Base-by-base conservation (phyloP, 345 rosid species). In the Eucalyptus grandis region DNA sequence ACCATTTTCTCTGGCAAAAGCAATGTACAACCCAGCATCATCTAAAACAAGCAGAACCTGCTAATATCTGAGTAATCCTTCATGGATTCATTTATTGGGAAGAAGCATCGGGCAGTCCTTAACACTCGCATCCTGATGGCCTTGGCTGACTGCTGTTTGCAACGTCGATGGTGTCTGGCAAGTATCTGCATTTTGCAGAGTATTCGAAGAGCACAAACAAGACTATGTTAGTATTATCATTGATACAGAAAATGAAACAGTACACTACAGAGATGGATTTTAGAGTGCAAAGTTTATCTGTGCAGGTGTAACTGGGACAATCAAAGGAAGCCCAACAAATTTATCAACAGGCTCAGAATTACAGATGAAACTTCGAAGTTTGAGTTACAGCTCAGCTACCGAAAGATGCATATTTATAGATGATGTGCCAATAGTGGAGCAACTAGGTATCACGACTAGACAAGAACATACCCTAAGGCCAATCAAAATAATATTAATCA, bases 111-210 rank as follows among this genome's bases (percentile, higher is more conserved):
- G 19, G 62, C 88, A 34, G 46, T 34, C 92, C 95, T 77, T 77
- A 77, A 77, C 83, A 77, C 83, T 77, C 83, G 30, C 97, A 95
- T 91, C 95, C 96, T 26, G 90, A 89, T 80, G 96, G 95, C 92
- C 95, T 93, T 80, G 92, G 95, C 89, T 92, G 92, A 89, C 91
- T 92, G 94, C 92, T 95, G 89, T 90, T 95, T 82, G 93, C 95
- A n/a, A n/a, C n/a, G n/a, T n/a, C 96, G n/a, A 95, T 95, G 83
- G 96, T 95, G 90, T 95, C 96, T 21, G 97, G 97, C 93, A 95
- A 21, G 93, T 95, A 95, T 91, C 97, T 95, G 89, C 83, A 40
- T 19, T 77, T 53, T 54, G 83, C 50, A 89, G 53, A 46, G 51
- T 49, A 6, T 80, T 51, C n/a, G 17, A 47, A 26, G 47, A 65